Evolutionary conservation across 1,284 basidiomycete species (phyloP).

Genomic region (Microbotryum saponariae): DNA sequence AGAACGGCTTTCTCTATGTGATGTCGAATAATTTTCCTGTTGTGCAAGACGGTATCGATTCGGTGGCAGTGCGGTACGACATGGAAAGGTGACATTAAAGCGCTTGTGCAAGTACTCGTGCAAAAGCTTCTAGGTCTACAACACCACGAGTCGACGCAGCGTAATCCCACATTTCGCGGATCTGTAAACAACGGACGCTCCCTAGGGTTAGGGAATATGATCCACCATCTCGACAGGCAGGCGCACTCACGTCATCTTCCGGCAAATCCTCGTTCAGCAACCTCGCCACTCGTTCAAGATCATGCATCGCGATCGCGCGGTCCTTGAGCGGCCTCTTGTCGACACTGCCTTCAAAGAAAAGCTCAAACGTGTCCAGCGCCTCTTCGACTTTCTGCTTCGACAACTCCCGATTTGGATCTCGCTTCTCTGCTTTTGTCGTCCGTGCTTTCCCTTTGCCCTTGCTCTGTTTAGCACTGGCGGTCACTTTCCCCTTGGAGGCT

Average conservation of each 20-base stretch:
- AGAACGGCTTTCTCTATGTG: background rate
- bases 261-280: slow-evolving; percentile 33
- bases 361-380: slow-evolving; percentile 31
- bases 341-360: slow-evolving; percentile 32
- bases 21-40: background rate
- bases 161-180: slow-evolving; percentile 36
- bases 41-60: background rate
- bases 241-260: slow-evolving; percentile 32
- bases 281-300: slow-evolving; percentile 29
- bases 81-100: slow-evolving; percentile 2
- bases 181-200: slow-evolving; percentile 5
- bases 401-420: background rate
- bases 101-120: slow-evolving; percentile 29
- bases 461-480: background rate
- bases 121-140: slow-evolving; percentile 30
- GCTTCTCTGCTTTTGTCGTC: background rate
- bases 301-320: slow-evolving; percentile 28
- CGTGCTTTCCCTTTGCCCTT: slow-evolving; percentile 2
- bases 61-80: background rate
- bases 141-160: slow-evolving; percentile 15
- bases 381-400: slow-evolving; percentile 25
- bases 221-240: background rate
- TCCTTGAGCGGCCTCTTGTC: slow-evolving; percentile 3
- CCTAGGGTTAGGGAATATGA: background rate
- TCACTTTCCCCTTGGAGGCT: background rate